Evolutionary conservation across 257 asterid species (phyloP), one percentile per base, ranked within the genome.

Genomic region (Echites panduratus): DNA sequence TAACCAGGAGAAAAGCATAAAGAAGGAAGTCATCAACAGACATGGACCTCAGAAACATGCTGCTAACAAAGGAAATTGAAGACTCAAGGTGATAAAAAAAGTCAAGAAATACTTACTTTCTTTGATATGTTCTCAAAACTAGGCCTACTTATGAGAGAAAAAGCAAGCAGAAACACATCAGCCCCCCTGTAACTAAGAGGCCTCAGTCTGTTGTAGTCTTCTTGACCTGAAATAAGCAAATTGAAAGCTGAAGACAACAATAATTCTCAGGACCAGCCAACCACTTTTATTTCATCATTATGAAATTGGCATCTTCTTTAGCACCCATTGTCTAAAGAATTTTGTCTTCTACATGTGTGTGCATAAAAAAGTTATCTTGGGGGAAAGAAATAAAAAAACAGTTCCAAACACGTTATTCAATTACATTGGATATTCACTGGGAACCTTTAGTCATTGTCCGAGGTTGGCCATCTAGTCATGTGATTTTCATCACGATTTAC

Each of bases 1-100:
- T 56, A 81, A 73, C 73, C 80, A 77, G 72, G 56, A 77, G 77
- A 74, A 32, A 82, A 68, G 79, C 76, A 82, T 53, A 76, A 73
- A 77, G 82, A 79, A 76, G 70, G 70, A 69, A 76, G 29, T 49
- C 69, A 64, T 64, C 16, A 64, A 44, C 49, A 64, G 29, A 38
- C 17, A 64, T 35, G 69, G 43, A 38, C 49, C 40, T 16, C 2
- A 14, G 26, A 9, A 20, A 49, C 7, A 64, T 38, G 14, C 69
- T 64, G 14, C 69, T 19, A 38, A 64, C 29, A 10, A 64, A 64
- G 16, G 44, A 35, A 38, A 35, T 38, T 38, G 69, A 64, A 53
- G 69, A 64, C 69, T 64, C 17, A 38, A 64, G 27, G 27, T 10
- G 45, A 1, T 12, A 27, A 27, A 59, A 9, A 24, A 59, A 59